phyloP scores from a whole-genome alignment of 495 filamentous ascomycete species.

The Xylaria venustula region DNA sequence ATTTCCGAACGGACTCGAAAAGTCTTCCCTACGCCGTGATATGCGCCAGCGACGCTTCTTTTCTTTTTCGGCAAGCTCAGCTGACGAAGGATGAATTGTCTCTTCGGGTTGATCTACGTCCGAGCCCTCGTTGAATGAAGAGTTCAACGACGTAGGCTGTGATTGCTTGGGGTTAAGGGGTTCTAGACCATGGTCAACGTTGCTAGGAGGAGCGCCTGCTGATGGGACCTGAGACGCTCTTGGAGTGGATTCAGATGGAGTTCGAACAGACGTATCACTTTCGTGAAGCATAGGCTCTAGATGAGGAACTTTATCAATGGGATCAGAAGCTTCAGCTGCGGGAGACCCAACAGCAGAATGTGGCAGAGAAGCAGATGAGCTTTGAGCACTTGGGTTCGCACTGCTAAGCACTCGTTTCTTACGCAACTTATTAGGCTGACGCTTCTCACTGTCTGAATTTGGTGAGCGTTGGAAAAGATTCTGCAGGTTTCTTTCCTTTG shows the following conservation, averaged over 20 bases:
- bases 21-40: conserved; percentile 60
- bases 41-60: conserved; percentile 75
- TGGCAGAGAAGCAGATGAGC: conserved; percentile 73
- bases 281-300: conserved; percentile 24
- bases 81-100: conserved; percentile 27
- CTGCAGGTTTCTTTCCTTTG: conserved; percentile 65
- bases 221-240: conserved; percentile 32
- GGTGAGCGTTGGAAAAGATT: conserved; percentile 70
- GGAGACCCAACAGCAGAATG: conserved; percentile 40
- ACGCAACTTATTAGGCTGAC: conserved; percentile 78
- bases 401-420: conserved; percentile 77
- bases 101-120: conserved; percentile 73
- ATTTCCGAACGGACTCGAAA: conserved; percentile 50
- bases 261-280: conserved; percentile 24
- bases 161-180: conserved; percentile 63
- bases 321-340: conserved; percentile 33
- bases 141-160: conserved; percentile 67
- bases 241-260: conserved; percentile 36
- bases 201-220: conserved; percentile 29
- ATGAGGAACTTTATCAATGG: conserved; percentile 33
- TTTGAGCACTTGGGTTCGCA: conserved; percentile 78
- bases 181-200: conserved; percentile 39
- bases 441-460: conserved; percentile 58
- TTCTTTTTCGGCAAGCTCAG: conserved; percentile 52
- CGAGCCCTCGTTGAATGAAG: conserved; percentile 74